A percentile compares a stretch with the other conserved stretches of the same genome.
Conservation (phyloP, 257 asterid species). For the Nicotiana benthamiana region DNA sequence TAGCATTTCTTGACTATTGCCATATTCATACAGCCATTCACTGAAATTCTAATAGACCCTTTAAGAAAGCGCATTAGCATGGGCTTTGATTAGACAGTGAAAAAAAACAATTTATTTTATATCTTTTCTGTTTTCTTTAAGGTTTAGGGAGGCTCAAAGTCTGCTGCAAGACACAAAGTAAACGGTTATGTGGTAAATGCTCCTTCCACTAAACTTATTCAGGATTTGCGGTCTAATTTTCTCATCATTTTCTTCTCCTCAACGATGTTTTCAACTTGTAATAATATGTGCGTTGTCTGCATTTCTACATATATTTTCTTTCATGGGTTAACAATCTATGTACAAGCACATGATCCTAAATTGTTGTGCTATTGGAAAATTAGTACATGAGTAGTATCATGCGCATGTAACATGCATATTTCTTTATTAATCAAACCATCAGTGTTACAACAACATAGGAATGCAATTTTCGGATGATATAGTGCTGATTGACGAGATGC, state of each 20-base stretch:
- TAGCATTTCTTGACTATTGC: background rate
- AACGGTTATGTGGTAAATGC: background rate
- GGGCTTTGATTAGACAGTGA: background rate
- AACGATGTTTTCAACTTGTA: background rate
- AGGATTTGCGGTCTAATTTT: background rate
- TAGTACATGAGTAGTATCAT: too few species aligned
- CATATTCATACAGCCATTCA: background rate
- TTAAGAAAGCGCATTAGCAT: slow-evolving; percentile 3
- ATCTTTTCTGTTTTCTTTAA: too few species aligned
- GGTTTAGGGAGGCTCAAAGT: background rate
- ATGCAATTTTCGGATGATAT: too few species aligned
- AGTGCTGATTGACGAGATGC: too few species aligned
- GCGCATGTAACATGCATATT: too few species aligned
- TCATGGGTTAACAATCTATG: background rate
- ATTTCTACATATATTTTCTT: background rate
- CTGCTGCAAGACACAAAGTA: background rate
- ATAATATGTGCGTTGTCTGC: background rate
- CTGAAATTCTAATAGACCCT: background rate
- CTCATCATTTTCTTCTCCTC: background rate
- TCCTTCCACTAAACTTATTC: background rate
- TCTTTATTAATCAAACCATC: too few species aligned
- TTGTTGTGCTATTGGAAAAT: too few species aligned
- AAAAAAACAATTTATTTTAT: background rate
- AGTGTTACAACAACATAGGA: too few species aligned
- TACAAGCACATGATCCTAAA: background rate